Evolutionary conservation across 2,329 filamentous ascomycete genomes (phyloP).

Genomic region (Colletotrichum gigasporum): DNA sequence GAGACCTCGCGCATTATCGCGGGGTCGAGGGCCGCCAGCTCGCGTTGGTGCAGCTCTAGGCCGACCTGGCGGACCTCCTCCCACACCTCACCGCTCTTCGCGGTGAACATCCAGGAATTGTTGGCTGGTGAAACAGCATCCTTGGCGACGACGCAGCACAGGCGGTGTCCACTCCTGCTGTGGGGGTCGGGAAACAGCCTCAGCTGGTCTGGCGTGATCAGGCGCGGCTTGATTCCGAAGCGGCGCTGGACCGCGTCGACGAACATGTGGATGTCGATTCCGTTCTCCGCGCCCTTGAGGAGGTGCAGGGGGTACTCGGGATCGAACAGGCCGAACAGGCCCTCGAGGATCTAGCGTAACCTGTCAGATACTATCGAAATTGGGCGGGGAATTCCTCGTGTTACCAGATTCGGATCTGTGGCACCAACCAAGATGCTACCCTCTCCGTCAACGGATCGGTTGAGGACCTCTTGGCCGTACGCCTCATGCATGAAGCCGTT

Average conservation of each 20-base stretch:
- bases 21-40: conserved; percentile 42
- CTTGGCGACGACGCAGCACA: conserved; percentile 41
- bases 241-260: conserved; percentile 39
- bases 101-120: not conserved
- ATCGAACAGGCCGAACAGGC: conserved; percentile 43
- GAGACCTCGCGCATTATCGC: conserved; percentile 46
- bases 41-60: conserved; percentile 49
- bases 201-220: conserved; percentile 45
- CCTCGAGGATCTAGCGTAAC: conserved; percentile 41
- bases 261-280: conserved; percentile 51
- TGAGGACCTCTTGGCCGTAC: conserved; percentile 42
- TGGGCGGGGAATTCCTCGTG: not conserved
- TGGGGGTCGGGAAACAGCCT: conserved; percentile 40
- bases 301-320: conserved; percentile 43
- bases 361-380: not conserved
- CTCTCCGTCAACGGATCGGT: conserved; percentile 26
- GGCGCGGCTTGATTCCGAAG: conserved; percentile 40
- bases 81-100: conserved; percentile 36
- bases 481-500: conserved; percentile 45
- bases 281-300: conserved; percentile 47
- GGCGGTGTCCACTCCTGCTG: conserved; percentile 36
- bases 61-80: conserved; percentile 49
- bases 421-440: conserved; percentile 35
- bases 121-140: not conserved
- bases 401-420: conserved; percentile 37